Evolutionary conservation across 2,329 filamentous ascomycete species (phyloP).

Genomic region (Nothophoma quercina): DNA sequence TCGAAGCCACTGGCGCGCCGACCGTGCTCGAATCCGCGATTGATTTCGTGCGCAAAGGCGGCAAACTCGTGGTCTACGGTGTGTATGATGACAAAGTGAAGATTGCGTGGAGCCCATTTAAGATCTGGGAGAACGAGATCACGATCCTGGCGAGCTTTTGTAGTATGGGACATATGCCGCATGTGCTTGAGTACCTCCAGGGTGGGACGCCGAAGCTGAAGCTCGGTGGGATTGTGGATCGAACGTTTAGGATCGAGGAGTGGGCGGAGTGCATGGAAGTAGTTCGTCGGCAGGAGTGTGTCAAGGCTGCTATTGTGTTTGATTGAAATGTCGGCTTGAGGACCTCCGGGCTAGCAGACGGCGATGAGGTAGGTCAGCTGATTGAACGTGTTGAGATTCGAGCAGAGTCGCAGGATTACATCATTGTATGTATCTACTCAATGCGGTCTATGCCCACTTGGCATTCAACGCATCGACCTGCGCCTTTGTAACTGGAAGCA

Average conservation of each 20-base stretch:
- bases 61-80: slow-evolving; percentile 75
- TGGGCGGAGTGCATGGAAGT: slow-evolving; percentile 74
- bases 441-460: slow-evolving; percentile 29
- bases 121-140: slow-evolving; percentile 74
- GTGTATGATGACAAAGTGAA: slow-evolving; percentile 70
- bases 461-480: slow-evolving; percentile 53
- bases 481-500: slow-evolving; percentile 57
- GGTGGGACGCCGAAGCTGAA: slow-evolving; percentile 68
- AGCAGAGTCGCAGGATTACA: no score
- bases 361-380: no score
- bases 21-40: slow-evolving; percentile 75
- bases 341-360: no score
- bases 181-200: slow-evolving; percentile 55
- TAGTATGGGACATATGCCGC: slow-evolving; percentile 61
- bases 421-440: no score
- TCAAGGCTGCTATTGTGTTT: slow-evolving; percentile 77
- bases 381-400: no score
- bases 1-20: slow-evolving; percentile 73
- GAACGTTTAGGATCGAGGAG: slow-evolving; percentile 75
- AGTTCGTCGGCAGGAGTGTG: slow-evolving; percentile 75
- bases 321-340: no score
- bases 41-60: slow-evolving; percentile 74
- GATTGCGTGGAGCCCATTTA: slow-evolving; percentile 73
- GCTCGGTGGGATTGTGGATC: slow-evolving; percentile 75
- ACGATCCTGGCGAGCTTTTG: slow-evolving; percentile 75